Percentiles rank a stretch among this genome's conserved stretches.
These are phyloP conservation scores for Ustilago sp. DNA, from an alignment of 1,284 basidiomycete genomes.

Conservation along the genomic window DNA sequence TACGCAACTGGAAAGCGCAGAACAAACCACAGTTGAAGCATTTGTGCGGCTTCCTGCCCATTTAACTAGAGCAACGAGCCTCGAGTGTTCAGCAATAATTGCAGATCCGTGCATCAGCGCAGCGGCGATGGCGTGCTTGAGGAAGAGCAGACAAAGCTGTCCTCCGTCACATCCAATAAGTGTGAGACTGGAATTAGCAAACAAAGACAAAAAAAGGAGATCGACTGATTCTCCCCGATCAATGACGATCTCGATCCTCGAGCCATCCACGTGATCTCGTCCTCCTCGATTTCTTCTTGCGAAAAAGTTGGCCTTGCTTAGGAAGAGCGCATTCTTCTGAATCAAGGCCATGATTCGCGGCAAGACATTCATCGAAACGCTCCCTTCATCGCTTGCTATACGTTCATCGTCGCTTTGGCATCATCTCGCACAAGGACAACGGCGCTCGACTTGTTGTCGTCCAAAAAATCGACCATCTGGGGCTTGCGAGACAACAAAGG, in stretches of 20 bases:
- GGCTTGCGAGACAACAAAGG: not conserved
- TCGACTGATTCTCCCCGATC: not conserved
- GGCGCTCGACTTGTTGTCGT: not conserved
- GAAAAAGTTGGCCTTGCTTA: slow-evolving; percentile 26
- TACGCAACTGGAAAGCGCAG: not conserved
- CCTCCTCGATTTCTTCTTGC: slow-evolving; percentile 28
- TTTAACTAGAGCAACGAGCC: not conserved
- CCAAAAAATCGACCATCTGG: too few species aligned
- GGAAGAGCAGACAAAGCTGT: not conserved
- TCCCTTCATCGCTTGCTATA: not conserved
- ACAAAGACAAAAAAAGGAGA: not conserved
- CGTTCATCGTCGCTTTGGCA: not conserved
- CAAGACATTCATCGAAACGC: not conserved
- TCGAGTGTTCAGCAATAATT: not conserved
- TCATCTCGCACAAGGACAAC: not conserved
- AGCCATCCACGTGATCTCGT: slow-evolving; percentile 29
- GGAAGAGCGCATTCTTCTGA: not conserved
- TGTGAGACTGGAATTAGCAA: not conserved
- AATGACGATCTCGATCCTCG: not conserved
- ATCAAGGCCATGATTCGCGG: not conserved
- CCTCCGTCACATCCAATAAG: slow-evolving; percentile 31
- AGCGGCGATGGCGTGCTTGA: slow-evolving; percentile 42
- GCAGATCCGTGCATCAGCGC: slow-evolving; percentile 22
- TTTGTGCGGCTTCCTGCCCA: slow-evolving; percentile 1
- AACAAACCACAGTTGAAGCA: not conserved